Conservation (phyloP, 805 yeast genomes). For the Saccharomycopsis sp. region DNA sequence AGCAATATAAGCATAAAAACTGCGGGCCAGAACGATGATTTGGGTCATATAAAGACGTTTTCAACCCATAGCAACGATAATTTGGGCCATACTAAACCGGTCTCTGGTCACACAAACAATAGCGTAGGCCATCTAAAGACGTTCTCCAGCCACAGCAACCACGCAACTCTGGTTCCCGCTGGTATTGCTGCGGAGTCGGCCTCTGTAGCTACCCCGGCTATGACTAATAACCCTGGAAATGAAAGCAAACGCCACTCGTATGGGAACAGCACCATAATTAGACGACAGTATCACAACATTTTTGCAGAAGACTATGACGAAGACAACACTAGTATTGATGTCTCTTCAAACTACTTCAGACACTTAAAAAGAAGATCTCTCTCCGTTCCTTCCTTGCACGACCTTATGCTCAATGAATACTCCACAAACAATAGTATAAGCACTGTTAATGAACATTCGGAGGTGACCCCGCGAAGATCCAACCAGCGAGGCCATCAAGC, state of each 20-base stretch:
- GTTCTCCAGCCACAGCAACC: neutral
- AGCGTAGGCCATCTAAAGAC: neutral
- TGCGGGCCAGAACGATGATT: neutral
- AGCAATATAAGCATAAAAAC: neutral
- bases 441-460: neutral
- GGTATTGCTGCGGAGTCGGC: neutral
- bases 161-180: neutral
- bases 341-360: neutral
- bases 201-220: neutral
- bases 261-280: neutral
- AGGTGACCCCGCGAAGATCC: neutral
- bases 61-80: neutral
- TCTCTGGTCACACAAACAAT: too few species aligned
- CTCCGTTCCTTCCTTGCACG: constrained; percentile 15
- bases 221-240: neutral
- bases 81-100: too few species aligned
- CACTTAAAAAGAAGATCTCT: constrained; percentile 7
- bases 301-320: neutral
- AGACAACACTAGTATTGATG: neutral
- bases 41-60: neutral
- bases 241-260: neutral
- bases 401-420: neutral
- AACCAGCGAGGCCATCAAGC: neutral
- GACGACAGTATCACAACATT: neutral
- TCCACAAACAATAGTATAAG: neutral